These are phyloP conservation scores for Paracamarosporium sp. DNA, from an alignment of 2,329 filamentous ascomycete species.

Conservation along the genomic window DNA sequence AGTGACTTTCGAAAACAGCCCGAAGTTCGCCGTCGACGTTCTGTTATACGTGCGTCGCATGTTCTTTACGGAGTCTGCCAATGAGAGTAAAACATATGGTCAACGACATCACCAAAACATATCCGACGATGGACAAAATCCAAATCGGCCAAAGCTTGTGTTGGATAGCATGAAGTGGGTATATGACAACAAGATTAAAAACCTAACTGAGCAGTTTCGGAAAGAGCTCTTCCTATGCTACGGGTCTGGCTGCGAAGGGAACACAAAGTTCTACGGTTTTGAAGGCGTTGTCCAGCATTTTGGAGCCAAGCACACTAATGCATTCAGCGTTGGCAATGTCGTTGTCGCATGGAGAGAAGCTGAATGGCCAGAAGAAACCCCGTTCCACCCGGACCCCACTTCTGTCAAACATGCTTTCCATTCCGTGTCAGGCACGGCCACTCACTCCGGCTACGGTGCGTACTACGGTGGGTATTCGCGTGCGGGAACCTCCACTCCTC, in stretches of 20 bases:
- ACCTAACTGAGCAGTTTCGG: slow-evolving; percentile 68
- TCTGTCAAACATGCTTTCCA: slow-evolving; percentile 50
- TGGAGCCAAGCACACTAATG: slow-evolving; percentile 78
- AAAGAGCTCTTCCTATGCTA: slow-evolving; percentile 81
- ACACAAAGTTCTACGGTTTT: slow-evolving; percentile 74
- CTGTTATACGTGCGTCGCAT: slow-evolving; percentile 69
- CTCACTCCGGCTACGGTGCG: slow-evolving; percentile 31
- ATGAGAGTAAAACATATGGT: slow-evolving; percentile 56
- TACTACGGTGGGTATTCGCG: slow-evolving; percentile 47
- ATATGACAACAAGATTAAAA: slow-evolving; percentile 78
- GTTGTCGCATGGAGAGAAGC: slow-evolving; percentile 78
- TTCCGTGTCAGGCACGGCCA: slow-evolving; percentile 24
- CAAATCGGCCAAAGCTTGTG: slow-evolving; percentile 68
- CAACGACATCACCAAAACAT: slow-evolving; percentile 7
- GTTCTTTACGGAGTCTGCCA: slow-evolving; percentile 69
- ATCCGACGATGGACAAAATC: slow-evolving; percentile 25
- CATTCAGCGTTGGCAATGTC: slow-evolving; percentile 72
- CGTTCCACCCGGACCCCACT: slow-evolving; percentile 70
- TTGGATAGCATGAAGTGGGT: slow-evolving; percentile 89
- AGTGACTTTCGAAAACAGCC: slow-evolving; percentile 68
- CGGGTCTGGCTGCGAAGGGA: slow-evolving; percentile 65
- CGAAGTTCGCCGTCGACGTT: slow-evolving; percentile 75
- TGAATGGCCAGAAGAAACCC: slow-evolving; percentile 79
- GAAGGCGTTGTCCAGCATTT: slow-evolving; percentile 84
- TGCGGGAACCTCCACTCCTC: slow-evolving; percentile 45